Evolutionary conservation across 2,329 filamentous ascomycete genomes (phyloP).

Genomic region (Fusarium torreyae): DNA sequence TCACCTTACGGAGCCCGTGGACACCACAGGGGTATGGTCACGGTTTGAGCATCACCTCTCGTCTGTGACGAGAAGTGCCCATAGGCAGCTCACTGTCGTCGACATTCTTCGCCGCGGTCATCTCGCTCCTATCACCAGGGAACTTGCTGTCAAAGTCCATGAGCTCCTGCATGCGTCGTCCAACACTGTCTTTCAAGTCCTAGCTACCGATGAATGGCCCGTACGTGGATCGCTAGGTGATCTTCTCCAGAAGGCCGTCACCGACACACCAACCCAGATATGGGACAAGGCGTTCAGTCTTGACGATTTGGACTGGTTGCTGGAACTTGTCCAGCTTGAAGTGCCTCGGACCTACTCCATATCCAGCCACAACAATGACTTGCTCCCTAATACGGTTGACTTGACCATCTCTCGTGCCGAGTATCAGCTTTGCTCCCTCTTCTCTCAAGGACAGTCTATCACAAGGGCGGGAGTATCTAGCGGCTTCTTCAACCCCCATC

Average conservation of each 20-base stretch:
- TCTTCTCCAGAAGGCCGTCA: slow-evolving; percentile 63
- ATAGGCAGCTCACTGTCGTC: slow-evolving; percentile 59
- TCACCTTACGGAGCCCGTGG: slow-evolving; percentile 60
- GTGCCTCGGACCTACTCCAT: slow-evolving; percentile 69
- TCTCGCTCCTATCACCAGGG: slow-evolving; percentile 66
- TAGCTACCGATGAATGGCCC: slow-evolving; percentile 67
- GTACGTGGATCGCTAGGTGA: slow-evolving; percentile 66
- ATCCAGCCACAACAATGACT: slow-evolving; percentile 64
- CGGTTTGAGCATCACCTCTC: slow-evolving; percentile 64
- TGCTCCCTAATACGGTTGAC: slow-evolving; percentile 66
- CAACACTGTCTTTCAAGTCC: slow-evolving; percentile 63
- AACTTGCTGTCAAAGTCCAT: slow-evolving; percentile 65
- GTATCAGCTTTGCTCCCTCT: slow-evolving; percentile 63
- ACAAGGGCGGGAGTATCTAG: slow-evolving; percentile 65
- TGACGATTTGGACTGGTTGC: slow-evolving; percentile 61
- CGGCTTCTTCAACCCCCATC: slow-evolving; percentile 66
- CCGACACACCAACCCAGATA: slow-evolving; percentile 63
- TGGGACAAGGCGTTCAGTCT: slow-evolving; percentile 67
- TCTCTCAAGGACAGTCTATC: slow-evolving; percentile 53
- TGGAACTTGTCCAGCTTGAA: slow-evolving; percentile 63
- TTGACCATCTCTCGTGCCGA: slow-evolving; percentile 67
- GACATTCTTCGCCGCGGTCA: slow-evolving; percentile 67
- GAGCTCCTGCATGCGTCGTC: slow-evolving; percentile 65
- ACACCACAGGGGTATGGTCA: slow-evolving; percentile 60
- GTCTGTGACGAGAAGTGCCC: slow-evolving; percentile 52